Conservation (phyloP, 257 asterid species). For the Plantago elongata region DNA sequence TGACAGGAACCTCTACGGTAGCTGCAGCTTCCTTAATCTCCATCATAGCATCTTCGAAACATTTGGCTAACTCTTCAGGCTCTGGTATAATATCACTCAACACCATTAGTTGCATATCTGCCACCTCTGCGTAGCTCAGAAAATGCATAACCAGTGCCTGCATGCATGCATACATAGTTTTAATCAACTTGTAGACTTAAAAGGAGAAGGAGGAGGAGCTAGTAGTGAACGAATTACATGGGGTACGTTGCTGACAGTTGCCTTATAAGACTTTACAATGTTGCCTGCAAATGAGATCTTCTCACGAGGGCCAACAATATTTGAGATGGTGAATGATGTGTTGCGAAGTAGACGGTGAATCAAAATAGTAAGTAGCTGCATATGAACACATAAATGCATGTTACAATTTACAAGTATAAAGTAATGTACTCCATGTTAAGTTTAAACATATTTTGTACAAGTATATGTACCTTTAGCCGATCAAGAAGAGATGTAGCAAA, state of each 20-base stretch:
- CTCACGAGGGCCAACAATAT: slow-evolving; percentile 67
- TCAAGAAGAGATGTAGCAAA: slow-evolving; percentile 30
- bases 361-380: slow-evolving; percentile 50
- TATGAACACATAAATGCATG: background rate
- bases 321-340: slow-evolving; percentile 71
- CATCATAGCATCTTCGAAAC: slow-evolving; percentile 56
- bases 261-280: slow-evolving; percentile 47
- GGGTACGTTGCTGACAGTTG: slow-evolving; percentile 47
- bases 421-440: too few species aligned
- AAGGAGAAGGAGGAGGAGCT: too few species aligned
- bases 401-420: background rate
- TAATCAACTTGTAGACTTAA: too few species aligned
- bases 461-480: slow-evolving; percentile 41
- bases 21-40: slow-evolving; percentile 49
- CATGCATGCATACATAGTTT: background rate
- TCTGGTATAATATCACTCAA: slow-evolving; percentile 68
- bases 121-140: slow-evolving; percentile 68
- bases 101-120: slow-evolving; percentile 67
- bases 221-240: slow-evolving; percentile 39
- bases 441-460: too few species aligned
- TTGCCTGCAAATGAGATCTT: slow-evolving; percentile 54
- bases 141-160: slow-evolving; percentile 74
- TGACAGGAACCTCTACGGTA: too few species aligned
- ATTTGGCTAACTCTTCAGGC: slow-evolving; percentile 53
- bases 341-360: slow-evolving; percentile 60